Evolutionary conservation across 1,284 basidiomycete genomes (phyloP).

Genomic region (Moniliella sp.): DNA sequence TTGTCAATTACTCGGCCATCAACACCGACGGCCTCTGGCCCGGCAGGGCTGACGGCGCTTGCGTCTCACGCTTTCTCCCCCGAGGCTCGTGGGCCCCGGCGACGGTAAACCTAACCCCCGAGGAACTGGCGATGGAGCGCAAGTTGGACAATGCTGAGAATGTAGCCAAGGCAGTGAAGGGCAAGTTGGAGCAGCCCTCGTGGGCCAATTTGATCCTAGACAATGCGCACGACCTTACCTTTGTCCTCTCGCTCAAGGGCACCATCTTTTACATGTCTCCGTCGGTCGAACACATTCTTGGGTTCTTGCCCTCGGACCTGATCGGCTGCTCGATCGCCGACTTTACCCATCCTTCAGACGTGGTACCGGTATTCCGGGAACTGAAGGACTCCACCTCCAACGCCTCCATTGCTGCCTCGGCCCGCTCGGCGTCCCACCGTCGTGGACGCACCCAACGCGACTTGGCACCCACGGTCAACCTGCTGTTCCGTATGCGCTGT

Average conservation of each 20-base stretch:
- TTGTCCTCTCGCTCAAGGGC: slow-evolving; percentile 80
- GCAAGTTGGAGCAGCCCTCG: slow-evolving; percentile 1
- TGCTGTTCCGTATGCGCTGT: slow-evolving; percentile 23
- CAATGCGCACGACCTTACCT: slow-evolving; percentile 48
- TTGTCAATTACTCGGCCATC: slow-evolving; percentile 23
- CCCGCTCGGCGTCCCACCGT: too few relatives aligned
- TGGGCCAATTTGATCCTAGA: slow-evolving; percentile 21
- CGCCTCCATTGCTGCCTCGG: slow-evolving; percentile 23
- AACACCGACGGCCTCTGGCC: too few relatives aligned
- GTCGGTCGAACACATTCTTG: slow-evolving; percentile 20
- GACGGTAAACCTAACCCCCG: too few relatives aligned
- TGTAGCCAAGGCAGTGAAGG: slow-evolving; percentile 4
- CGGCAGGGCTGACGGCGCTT: too few relatives aligned
- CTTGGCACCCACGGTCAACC: slow-evolving; percentile 20
- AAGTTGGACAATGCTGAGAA: slow-evolving; percentile 3
- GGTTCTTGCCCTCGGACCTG: slow-evolving; percentile 45
- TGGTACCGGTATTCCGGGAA: slow-evolving; percentile 73
- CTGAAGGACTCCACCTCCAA: slow-evolving; percentile 52
- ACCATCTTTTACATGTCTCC: slow-evolving; percentile 71
- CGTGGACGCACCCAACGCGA: too few relatives aligned
- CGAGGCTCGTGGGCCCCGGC: too few relatives aligned
- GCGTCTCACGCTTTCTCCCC: too few relatives aligned
- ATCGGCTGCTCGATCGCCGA: slow-evolving; percentile 55
- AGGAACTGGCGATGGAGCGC: slow-evolving; percentile 1
- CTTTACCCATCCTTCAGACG: slow-evolving; percentile 66